phyloP scores from a whole-genome alignment of 148 eudicot species.

The Simmondsia chinensis region DNA sequence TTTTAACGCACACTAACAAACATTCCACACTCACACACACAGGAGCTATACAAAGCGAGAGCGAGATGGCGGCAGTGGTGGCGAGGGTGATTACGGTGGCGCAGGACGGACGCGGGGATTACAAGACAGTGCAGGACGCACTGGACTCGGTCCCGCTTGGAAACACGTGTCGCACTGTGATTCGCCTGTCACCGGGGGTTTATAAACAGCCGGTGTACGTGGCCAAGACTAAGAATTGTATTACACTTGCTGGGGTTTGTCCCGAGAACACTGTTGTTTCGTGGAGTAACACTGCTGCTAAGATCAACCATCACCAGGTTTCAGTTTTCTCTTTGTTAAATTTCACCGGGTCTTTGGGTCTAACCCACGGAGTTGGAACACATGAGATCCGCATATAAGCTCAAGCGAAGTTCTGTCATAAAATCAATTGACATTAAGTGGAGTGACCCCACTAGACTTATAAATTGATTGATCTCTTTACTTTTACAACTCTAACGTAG shows the following conservation, averaged over 20 bases:
- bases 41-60: not conserved
- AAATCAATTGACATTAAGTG: too few relatives aligned
- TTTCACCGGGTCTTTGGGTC: too few relatives aligned
- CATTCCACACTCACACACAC: not conserved
- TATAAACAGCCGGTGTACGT: constrained; percentile 45
- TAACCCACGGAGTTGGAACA: too few relatives aligned
- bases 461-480: too few relatives aligned
- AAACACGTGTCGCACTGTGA: constrained; percentile 38
- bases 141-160: constrained; percentile 38
- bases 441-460: too few relatives aligned
- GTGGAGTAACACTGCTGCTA: constrained; percentile 44
- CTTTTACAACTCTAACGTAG: too few relatives aligned
- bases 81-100: constrained; percentile 22
- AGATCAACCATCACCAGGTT: constrained; percentile 47
- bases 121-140: constrained; percentile 44
- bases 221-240: constrained; percentile 43
- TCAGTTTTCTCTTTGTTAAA: not conserved
- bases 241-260: constrained; percentile 37
- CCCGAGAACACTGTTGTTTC: constrained; percentile 40
- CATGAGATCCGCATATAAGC: too few relatives aligned
- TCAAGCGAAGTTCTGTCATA: too few relatives aligned
- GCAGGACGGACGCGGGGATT: constrained; percentile 35
- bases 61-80: constrained; percentile 8
- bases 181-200: constrained; percentile 38
- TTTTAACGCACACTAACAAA: too few relatives aligned